These are phyloP conservation scores for Prinsepia uniflora DNA, from an alignment of 306 rosid genomes.

Conservation along the genomic window DNA sequence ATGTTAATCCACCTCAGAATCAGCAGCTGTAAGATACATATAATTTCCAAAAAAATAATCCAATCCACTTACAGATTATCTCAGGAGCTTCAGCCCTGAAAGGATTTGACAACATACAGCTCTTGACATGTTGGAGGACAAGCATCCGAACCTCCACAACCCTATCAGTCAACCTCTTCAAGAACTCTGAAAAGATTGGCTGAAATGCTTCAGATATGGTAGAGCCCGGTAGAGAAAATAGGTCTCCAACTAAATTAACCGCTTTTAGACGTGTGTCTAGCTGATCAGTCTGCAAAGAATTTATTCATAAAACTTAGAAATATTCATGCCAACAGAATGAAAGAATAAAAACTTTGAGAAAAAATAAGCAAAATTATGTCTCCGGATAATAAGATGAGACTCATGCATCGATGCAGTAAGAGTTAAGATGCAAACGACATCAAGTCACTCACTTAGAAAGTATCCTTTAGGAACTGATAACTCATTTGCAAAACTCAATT, in stretches of 20 bases:
- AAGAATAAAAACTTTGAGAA: not conserved
- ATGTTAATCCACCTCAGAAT: constrained; percentile 34
- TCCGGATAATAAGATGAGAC: too few relatives aligned
- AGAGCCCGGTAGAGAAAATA: constrained; percentile 72
- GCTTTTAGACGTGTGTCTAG: constrained; percentile 89
- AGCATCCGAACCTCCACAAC: constrained; percentile 84
- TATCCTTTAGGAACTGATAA: not conserved
- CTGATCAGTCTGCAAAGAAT: constrained; percentile 79
- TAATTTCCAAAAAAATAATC: not conserved
- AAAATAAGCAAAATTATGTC: not conserved
- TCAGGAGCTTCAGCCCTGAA: constrained; percentile 73
- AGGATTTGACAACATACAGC: constrained; percentile 75
- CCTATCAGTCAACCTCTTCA: constrained; percentile 94
- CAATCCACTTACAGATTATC: constrained; percentile 61
- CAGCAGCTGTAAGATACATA: constrained; percentile 18
- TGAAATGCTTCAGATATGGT: constrained; percentile 77
- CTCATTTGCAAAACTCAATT: not conserved
- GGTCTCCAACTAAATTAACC: constrained; percentile 84
- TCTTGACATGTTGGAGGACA: constrained; percentile 78
- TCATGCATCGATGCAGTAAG: too few relatives aligned
- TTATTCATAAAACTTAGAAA: constrained; percentile 19
- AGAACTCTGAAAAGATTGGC: constrained; percentile 85
- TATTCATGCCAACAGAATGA: not conserved
- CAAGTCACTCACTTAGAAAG: not conserved
- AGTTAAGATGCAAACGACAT: not conserved